phyloP scores from a whole-genome alignment of 208 protist genomes.

The Trichomonas tenax region DNA sequence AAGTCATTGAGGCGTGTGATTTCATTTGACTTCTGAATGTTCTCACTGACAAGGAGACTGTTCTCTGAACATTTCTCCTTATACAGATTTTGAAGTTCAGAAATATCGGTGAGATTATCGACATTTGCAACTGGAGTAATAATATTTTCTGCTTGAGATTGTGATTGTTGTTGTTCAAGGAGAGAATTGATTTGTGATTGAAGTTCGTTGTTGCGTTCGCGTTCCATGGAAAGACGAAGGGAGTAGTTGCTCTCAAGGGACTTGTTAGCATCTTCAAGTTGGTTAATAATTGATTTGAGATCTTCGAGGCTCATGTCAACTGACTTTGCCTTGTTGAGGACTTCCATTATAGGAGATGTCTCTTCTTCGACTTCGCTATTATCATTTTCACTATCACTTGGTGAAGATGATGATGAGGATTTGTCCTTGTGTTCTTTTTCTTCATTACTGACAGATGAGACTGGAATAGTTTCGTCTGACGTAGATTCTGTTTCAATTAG shows the following conservation, averaged over 20 bases:
- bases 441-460: not conserved
- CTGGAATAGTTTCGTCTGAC: not conserved
- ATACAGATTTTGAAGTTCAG: not conserved
- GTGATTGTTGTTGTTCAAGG: too few relatives aligned
- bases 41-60: not conserved
- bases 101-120: too few relatives aligned
- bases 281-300: not conserved
- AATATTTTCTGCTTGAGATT: too few relatives aligned
- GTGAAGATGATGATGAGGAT: not conserved
- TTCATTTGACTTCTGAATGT: not conserved
- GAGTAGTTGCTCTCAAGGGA: not conserved
- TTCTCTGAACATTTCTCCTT: not conserved
- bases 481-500: not conserved
- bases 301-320: not conserved
- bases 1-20: not conserved
- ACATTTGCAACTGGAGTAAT: too few relatives aligned
- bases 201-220: not conserved
- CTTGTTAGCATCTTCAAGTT: not conserved
- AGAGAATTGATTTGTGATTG: too few relatives aligned
- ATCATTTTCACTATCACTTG: not conserved
- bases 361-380: not conserved
- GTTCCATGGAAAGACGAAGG: not conserved
- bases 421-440: not conserved
- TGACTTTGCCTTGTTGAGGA: not conserved
- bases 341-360: not conserved